These are phyloP conservation scores for Forsythia suspensa DNA, from an alignment of 257 asterid genomes.

Conservation along the genomic window DNA sequence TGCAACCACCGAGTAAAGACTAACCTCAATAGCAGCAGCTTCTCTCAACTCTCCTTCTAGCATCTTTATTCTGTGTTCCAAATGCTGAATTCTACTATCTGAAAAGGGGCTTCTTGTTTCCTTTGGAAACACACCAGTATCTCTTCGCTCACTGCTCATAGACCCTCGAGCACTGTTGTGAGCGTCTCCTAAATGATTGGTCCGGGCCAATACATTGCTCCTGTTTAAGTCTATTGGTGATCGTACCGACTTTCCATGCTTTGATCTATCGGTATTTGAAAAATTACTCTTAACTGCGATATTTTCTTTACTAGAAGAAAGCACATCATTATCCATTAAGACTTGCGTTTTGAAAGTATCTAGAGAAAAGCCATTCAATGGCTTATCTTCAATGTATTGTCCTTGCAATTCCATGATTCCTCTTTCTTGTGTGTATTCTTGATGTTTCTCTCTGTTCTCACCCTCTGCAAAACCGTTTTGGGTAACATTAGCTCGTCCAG, in stretches of 20 bases:
- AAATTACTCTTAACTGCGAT: constrained; percentile 18
- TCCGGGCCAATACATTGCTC: constrained; percentile 42
- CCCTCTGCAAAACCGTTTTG: constrained; percentile 22
- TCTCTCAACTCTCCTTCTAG: constrained; percentile 77
- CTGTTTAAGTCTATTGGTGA: constrained; percentile 52
- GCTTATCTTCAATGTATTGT: constrained; percentile 35
- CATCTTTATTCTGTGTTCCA: constrained; percentile 52
- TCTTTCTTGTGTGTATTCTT: constrained; percentile 28
- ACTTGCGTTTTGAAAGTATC: constrained; percentile 22
- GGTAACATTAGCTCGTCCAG: constrained; percentile 21
- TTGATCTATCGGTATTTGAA: constrained; percentile 41
- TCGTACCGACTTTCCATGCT: constrained; percentile 62
- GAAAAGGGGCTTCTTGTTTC: constrained; percentile 46
- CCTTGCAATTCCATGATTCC: constrained; percentile 25
- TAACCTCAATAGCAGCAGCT: constrained; percentile 80
- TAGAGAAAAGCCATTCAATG: constrained; percentile 22
- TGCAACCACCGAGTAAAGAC: constrained; percentile 75
- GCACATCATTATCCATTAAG: constrained; percentile 26
- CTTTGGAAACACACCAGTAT: constrained; percentile 33
- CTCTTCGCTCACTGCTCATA: constrained; percentile 33
- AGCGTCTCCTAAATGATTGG: constrained; percentile 32
- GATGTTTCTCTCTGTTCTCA: constrained; percentile 27
- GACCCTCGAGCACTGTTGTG: constrained; percentile 24
- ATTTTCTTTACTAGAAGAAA: constrained; percentile 30
- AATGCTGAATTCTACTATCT: constrained; percentile 48